Base-by-base conservation (phyloP, 78 protist species). In the Paulinella micropora region DNA sequence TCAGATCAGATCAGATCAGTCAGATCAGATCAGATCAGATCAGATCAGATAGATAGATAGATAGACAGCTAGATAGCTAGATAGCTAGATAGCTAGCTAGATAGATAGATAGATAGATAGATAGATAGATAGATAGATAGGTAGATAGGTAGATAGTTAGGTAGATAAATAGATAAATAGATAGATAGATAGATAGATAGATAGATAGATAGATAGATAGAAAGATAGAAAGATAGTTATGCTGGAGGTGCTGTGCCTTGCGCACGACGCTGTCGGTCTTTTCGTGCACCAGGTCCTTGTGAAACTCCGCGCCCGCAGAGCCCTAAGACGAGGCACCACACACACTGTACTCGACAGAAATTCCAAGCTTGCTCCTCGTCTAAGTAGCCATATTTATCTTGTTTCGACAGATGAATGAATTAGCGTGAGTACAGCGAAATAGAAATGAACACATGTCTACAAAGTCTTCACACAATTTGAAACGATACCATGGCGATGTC, bases 221-320 rank as follows among this genome's bases (percentile, higher is more conserved):
- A 51, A 23, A 51, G 6, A 51, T 51, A 51, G 6, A 51, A 6
- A 51, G 6, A 51, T 51, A n/a, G n/a, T n/a, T n/a, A n/a, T n/a
- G n/a, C n/a, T 28, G 36, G 77, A 28, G 77, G 86, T 82, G 6
- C 38, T 37, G 35, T 82, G 15, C 23, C 9, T 28, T 82, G 15
- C 4, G 4, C 6, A 6, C 39, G 38, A 88, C 32, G 4, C 2
- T 88, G 29, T 3, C 4, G 4, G 85, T 36, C 31, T 79, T 35
- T 3, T 3, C 77, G 51, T 2, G 28, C 32, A 67, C 1, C 29
- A 90, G 51, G 36, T 89, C 88, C 6, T 83, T 84, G 34, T 87
- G 91, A 2, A 88, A 67, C 3, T 90, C 77, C 1, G 89, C 26
- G 28, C 92, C 92, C 9, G 23, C 3, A 23, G 86, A 37, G 23